Evolutionary conservation across 768 basidiomycete genomes (phyloP).

Genomic region (Sarcodon aspratus): DNA sequence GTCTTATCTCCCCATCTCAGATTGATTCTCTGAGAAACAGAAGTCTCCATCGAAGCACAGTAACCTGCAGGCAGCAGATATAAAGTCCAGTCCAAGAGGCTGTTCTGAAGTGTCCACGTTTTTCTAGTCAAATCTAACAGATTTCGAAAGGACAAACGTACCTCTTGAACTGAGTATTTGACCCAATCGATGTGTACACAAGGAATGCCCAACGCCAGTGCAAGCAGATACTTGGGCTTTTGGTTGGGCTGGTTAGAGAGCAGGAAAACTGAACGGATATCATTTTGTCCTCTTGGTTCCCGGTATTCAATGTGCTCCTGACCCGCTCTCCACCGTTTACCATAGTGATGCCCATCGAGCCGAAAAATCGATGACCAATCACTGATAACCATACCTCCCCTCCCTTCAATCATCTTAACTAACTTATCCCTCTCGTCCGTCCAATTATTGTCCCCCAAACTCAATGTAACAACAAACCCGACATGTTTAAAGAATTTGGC

Average conservation of each 20-base stretch:
- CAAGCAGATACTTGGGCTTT: conserved; percentile 73
- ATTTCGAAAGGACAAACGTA: conserved; percentile 6
- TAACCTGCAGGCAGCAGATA: conserved; percentile 48
- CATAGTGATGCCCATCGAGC: conserved; percentile 5
- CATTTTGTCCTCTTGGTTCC: conserved; percentile 17
- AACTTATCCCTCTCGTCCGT: conserved; percentile 31
- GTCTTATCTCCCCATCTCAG: conserved; percentile 34
- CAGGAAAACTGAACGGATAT: conserved; percentile 48
- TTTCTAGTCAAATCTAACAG: neutral
- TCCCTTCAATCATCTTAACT: conserved; percentile 29
- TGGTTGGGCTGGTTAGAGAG: conserved; percentile 53
- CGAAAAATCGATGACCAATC: conserved; percentile 46
- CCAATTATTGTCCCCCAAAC: conserved; percentile 21
- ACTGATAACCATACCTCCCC: conserved; percentile 49
- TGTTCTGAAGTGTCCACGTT: neutral
- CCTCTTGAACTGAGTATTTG: conserved; percentile 22
- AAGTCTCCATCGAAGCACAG: conserved; percentile 16
- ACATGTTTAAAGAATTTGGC: conserved; percentile 19
- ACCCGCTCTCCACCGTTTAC: conserved; percentile 42
- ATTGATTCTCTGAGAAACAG: conserved; percentile 37
- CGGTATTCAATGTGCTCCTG: conserved; percentile 35
- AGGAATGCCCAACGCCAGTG: conserved; percentile 80
- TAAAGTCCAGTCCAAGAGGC: conserved; percentile 40
- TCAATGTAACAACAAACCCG: conserved; percentile 50
- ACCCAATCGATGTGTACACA: conserved; percentile 58